Evolutionary conservation across 2,329 filamentous ascomycete species (phyloP), one percentile per base, ranked within the genome.

Genomic region (Fusarium pilosicola): DNA sequence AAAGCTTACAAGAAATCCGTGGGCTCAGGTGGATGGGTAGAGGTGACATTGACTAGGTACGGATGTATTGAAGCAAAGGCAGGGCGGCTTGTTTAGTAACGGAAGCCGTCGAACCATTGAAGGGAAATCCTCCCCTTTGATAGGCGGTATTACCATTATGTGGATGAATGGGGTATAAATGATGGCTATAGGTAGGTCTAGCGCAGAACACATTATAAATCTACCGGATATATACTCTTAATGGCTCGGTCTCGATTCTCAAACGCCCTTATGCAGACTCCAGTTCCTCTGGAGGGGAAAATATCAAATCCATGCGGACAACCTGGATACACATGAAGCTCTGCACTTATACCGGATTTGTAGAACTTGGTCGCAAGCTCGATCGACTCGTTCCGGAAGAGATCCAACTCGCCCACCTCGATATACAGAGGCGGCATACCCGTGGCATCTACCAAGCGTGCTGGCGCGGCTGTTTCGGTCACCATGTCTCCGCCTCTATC

Each of bases 41-140:
- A 28, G 24, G 24, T 6, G 24, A 20, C 7, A 18, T 20, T 6
- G 12, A 26, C 12, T 32, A 30, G 28, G 28, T 5, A 8, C 12
- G 42, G 6, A 4, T 24, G 41, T 7, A 18, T 44, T 18, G 22
- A 12, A 18, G 6, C 15, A 44, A 4, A 18, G n/a, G 5, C 41
- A 24, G 41, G 4, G 15, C 11, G 7, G 6, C 24, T 24, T 17
- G 14, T 42, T 44, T 24, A 24, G n/a, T 13, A 24, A 18, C 6
- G n/a, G 0, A 8, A 24, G 13, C 7, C 10, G 15, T 3, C 5
- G n/a, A 24, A 10, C 9, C 15, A 24, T 18, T 11, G 15, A 24
- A 12, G 15, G 15, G 5, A 44, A 24, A 18, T 4, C 2, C n/a
- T 24, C 6, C 24, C 6, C 11, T 7, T 18, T 5, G 18, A 24